Base-by-base conservation (phyloP, 805 yeast species). In the Kuraishia ogatae region DNA sequence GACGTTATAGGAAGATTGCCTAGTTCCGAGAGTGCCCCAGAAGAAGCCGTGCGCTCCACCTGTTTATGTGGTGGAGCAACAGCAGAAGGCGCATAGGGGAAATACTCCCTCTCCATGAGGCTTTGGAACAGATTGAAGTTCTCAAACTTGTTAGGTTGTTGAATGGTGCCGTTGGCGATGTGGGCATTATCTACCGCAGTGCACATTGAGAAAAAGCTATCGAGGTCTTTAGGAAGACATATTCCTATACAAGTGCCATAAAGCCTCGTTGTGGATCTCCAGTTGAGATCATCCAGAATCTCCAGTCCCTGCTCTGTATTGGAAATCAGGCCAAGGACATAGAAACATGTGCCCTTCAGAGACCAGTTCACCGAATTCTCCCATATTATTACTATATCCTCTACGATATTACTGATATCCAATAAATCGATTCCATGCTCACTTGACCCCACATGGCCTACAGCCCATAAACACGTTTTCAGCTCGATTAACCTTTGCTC, bases 391-490 rank as follows among this genome's bases (percentile, higher is more conserved):
- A 84, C 72, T 13, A 93, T 74, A 51, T 81, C 79, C 58, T 76
- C 75, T 46, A 82, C 74, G 55, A 82, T 69, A 1, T 79, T 79
- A 21, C 66, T 51, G 26, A 58, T 50, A 58, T 83, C 89, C 43
- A 84, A 61, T 49, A 85, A 70, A 19, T 77, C 72, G 19, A 87
- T 82, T 0, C 97, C 97, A 53, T 77, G 71, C 10, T 79, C 78
- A 1, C 90, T 80, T 0, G 91, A 80, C 1, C 92, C 92, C 29
- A 92, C 82, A 62, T 85, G 84, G 0, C 97, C 97, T 39, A 89
- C 75, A 1, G 96, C 84, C 97, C 97, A 93, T 39, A 93, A 62
- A 39, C 86, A 81, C 11, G 92, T 88, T 64, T 89, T 89, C 24
- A 93, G 67, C 58, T 76, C 77, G 8, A 72, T 39, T 20, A 73